phyloP scores from a whole-genome alignment of 805 yeast genomes.

The Metschnikowia rubicola region DNA sequence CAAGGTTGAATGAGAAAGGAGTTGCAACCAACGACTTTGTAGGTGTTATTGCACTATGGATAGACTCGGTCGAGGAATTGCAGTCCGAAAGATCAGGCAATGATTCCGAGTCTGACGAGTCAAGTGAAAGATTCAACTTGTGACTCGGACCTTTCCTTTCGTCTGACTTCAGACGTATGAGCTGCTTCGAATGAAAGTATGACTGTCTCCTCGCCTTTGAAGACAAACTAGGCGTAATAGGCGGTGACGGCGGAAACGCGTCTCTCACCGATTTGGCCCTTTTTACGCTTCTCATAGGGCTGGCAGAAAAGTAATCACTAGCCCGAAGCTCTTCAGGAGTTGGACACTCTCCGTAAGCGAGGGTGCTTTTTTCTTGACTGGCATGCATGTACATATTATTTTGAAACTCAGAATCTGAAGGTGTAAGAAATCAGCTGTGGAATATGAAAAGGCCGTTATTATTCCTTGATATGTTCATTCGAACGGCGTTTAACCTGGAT shows the following conservation, averaged over 20 bases:
- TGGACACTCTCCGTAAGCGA: background rate
- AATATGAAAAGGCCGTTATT: no score
- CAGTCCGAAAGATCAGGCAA: conserved; percentile 37
- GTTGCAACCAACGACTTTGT: conserved; percentile 4
- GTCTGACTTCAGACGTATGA: background rate
- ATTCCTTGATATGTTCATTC: no score
- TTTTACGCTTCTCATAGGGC: conserved; percentile 4
- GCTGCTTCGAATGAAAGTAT: background rate
- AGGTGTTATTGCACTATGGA: conserved; percentile 15
- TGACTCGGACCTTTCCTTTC: background rate
- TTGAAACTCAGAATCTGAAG: background rate
- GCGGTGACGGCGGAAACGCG: conserved; percentile 10
- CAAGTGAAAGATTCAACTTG: background rate
- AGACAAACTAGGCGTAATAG: background rate
- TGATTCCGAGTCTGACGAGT: conserved; percentile 32
- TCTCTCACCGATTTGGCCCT: conserved; percentile 14
- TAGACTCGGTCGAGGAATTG: conserved; percentile 13
- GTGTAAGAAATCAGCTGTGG: no score
- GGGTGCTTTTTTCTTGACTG: background rate
- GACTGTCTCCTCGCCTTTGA: background rate
- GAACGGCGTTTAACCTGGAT: background rate
- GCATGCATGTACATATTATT: background rate
- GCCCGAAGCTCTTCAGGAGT: background rate
- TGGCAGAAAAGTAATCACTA: background rate
- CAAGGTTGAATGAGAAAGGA: conserved; percentile 2